phyloP scores from a whole-genome alignment of 371 early-diverging fungal species.

The Coemansia sp. region DNA sequence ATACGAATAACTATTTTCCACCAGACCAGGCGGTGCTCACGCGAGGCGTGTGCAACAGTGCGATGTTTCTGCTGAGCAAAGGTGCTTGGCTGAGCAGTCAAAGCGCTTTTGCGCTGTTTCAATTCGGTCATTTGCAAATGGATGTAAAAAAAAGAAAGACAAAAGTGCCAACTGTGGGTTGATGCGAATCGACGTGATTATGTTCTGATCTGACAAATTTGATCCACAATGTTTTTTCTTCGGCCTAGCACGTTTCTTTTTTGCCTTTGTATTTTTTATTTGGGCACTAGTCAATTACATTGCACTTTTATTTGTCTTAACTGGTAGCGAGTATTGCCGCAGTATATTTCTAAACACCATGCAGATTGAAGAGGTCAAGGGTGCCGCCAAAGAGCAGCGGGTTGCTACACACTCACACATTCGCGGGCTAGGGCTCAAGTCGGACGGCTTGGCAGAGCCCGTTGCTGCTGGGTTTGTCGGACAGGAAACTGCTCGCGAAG shows the following conservation, averaged over 20 bases:
- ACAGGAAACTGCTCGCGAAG: constrained; percentile 94
- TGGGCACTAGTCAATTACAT: not conserved
- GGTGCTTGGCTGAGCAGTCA: not conserved
- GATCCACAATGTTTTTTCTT: not conserved
- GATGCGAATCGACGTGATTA: not conserved
- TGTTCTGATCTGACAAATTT: not conserved
- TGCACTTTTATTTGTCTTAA: not conserved
- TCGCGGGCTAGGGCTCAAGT: constrained; percentile 77
- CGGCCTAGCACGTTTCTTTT: too few relatives aligned
- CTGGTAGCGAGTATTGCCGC: not conserved
- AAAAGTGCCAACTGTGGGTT: not conserved
- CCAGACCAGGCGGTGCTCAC: constrained; percentile 15
- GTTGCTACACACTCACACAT: constrained; percentile 97
- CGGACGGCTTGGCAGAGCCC: constrained; percentile 87
- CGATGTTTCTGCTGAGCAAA: not conserved
- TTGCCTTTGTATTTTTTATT: not conserved
- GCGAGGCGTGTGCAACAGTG: not conserved
- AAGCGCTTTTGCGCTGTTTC: constrained; percentile 23
- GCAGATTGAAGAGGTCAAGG: constrained; percentile 55
- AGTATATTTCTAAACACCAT: constrained; percentile 11
- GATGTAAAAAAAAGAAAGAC: not conserved
- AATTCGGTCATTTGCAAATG: constrained; percentile 7
- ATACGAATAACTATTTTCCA: constrained; percentile 46
- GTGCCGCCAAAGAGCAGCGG: constrained; percentile 70
- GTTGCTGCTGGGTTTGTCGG: constrained; percentile 94